phyloP scores from a whole-genome alignment of 208 protist species.

The Porcisia hertigi region DNA sequence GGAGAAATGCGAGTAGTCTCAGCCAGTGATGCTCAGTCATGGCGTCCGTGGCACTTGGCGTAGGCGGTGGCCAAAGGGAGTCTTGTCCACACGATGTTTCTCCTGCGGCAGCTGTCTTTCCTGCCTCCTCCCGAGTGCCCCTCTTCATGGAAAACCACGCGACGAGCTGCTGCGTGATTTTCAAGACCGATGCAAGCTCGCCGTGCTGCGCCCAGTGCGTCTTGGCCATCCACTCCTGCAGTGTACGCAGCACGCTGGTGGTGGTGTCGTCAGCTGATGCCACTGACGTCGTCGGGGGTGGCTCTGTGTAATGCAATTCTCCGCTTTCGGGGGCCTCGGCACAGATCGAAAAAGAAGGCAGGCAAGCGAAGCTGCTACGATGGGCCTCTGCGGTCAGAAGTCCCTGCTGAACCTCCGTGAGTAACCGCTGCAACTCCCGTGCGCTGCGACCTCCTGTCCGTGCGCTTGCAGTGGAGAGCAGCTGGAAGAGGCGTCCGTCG shows the following conservation, averaged over 20 bases:
- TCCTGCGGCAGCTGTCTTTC: neutral
- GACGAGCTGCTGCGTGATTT: slow-evolving; percentile 8
- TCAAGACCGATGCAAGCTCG: slow-evolving; percentile 34
- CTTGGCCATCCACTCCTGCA: slow-evolving; percentile 33
- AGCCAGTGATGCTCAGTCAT: neutral
- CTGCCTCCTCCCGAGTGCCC: neutral
- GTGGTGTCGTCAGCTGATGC: slow-evolving; percentile 7
- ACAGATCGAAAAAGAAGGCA: neutral
- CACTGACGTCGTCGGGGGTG: neutral
- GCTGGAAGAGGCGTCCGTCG: slow-evolving; percentile 35
- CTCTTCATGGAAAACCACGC: neutral
- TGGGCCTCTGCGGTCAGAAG: slow-evolving; percentile 16
- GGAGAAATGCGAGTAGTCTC: neutral
- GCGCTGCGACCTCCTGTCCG: slow-evolving; percentile 35
- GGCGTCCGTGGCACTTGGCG: neutral
- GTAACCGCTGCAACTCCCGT: slow-evolving; percentile 46
- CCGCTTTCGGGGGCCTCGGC: neutral
- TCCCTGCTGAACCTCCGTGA: slow-evolving; percentile 39
- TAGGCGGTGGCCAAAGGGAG: neutral
- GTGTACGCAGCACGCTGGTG: slow-evolving; percentile 12
- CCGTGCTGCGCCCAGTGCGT: slow-evolving; percentile 41
- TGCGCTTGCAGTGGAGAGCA: slow-evolving; percentile 44
- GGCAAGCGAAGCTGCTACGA: slow-evolving; percentile 6
- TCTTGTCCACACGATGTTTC: neutral
- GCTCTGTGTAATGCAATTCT: neutral